A percentile compares a stretch with the other conserved stretches of the same genome.
Evolutionary conservation across 306 rosid species (phyloP).

Genomic region (Rosa chinensis): DNA sequence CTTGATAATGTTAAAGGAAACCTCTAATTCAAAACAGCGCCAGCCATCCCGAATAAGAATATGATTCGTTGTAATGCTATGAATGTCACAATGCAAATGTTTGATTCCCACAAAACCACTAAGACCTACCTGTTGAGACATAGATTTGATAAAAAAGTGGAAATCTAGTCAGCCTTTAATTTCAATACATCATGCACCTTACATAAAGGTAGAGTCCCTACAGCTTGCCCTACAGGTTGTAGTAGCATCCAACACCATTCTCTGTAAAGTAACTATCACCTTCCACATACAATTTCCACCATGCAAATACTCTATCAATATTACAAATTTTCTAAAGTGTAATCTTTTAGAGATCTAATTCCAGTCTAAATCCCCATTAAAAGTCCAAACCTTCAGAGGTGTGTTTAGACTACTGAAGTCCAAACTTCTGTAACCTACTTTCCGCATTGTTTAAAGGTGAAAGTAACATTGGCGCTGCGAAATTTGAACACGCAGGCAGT

Average conservation of each 20-base stretch:
- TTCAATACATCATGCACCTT: constrained; percentile 21
- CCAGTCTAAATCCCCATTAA: not conserved
- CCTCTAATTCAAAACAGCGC: constrained; percentile 7
- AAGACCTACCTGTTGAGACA: constrained; percentile 27
- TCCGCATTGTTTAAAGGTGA: not conserved
- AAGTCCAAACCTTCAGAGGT: constrained; percentile 12
- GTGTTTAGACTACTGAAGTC: not conserved
- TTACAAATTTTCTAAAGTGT: not conserved
- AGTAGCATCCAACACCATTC: constrained; percentile 30
- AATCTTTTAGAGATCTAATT: not conserved
- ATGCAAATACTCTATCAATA: not conserved
- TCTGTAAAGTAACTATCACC: constrained; percentile 17
- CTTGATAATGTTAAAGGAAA: constrained; percentile 6
- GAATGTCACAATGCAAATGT: constrained; percentile 17
- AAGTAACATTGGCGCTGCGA: not conserved
- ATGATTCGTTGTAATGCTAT: not conserved
- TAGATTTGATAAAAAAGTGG: constrained; percentile 30
- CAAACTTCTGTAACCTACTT: not conserved
- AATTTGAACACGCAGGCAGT: not conserved
- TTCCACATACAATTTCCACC: constrained; percentile 25
- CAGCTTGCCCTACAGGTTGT: constrained; percentile 21
- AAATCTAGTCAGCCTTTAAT: constrained; percentile 32
- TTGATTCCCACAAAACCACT: constrained; percentile 30
- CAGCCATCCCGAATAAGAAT: constrained; percentile 10
- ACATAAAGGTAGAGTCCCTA: constrained; percentile 40